A percentile compares a stretch with the other conserved stretches of the same genome.
These are phyloP conservation scores for Schoenoplectus tabernaemontani DNA, from an alignment of 202 grass and related monocot species.

Conservation along the genomic window DNA sequence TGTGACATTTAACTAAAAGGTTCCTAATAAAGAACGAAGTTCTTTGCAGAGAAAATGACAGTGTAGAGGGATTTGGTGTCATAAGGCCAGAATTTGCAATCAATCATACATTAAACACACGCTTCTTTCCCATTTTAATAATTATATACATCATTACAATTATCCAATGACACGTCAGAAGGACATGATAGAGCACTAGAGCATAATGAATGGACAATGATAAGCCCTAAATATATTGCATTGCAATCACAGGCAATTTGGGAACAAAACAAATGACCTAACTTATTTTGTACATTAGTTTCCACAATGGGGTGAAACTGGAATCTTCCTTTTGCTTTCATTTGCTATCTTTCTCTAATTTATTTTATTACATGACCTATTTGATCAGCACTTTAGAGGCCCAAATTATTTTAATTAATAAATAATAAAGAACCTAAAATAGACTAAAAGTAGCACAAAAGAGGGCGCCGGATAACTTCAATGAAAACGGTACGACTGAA, in stretches of 20 bases:
- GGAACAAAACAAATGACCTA: constrained; percentile 16
- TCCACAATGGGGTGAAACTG: constrained; percentile 3
- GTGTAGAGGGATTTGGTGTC: not conserved
- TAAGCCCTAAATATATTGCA: not conserved
- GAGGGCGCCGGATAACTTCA: not conserved
- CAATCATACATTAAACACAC: not conserved
- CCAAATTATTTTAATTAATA: not conserved
- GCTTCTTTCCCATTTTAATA: not conserved
- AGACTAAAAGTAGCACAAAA: constrained; percentile 2
- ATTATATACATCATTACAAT: constrained; percentile 13
- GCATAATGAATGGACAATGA: not conserved
- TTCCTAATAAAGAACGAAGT: too few relatives aligned
- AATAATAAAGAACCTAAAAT: constrained; percentile 23
- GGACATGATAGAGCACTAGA: not conserved
- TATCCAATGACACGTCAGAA: constrained; percentile 1
- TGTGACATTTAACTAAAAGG: too few relatives aligned
- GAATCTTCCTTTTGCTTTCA: constrained; percentile 22
- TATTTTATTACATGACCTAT: not conserved
- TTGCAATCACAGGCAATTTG: not conserved
- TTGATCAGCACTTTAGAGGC: not conserved
- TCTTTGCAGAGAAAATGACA: constrained; percentile 1
- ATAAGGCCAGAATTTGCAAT: not conserved
- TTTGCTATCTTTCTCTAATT: constrained; percentile 7
- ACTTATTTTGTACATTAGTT: constrained; percentile 14
- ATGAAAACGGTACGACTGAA: not conserved